phyloP scores from a whole-genome alignment of 1,284 basidiomycete genomes.

The Ceratobasidium sp. region DNA sequence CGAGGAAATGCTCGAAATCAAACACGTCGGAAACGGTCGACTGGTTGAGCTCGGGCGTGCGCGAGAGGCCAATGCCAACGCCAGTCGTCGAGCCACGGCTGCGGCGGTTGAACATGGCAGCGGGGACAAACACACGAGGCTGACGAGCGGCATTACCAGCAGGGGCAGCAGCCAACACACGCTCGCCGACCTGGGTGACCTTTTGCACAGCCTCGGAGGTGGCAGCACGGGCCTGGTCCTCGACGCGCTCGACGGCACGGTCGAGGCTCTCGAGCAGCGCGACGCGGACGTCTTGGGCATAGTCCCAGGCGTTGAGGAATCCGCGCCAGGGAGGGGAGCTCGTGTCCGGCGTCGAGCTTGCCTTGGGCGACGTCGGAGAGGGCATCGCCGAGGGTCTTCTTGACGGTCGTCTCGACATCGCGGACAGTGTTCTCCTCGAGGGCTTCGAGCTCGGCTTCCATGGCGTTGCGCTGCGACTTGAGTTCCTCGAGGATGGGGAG shows the following conservation, averaged over 20 bases:
- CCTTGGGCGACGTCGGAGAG: conserved; percentile 82
- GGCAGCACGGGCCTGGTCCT: conserved; percentile 79
- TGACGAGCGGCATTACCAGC: conserved; percentile 70
- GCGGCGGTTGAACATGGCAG: conserved; percentile 87
- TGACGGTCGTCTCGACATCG: conserved; percentile 62
- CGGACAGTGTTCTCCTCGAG: conserved; percentile 81
- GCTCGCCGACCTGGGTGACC: conserved; percentile 75
- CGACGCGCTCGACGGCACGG: conserved; percentile 78
- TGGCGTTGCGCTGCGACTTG: conserved; percentile 70
- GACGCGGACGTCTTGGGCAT: conserved; percentile 82
- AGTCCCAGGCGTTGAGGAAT: conserved; percentile 85
- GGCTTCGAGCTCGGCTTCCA: conserved; percentile 80
- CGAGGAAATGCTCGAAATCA: conserved; percentile 84
- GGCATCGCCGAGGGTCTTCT: conserved; percentile 68
- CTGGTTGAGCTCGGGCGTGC: conserved; percentile 69
- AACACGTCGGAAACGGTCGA: conserved; percentile 84
- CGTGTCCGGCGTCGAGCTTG: conserved; percentile 55
- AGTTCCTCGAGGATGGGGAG: conserved; percentile 90
- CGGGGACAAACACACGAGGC: conserved; percentile 87
- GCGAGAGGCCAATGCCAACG: conserved; percentile 74
- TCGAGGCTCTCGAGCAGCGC: conserved; percentile 85
- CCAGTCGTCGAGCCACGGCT: conserved; percentile 64
- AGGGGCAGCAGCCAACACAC: conserved; percentile 58
- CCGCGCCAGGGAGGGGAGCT: conserved; percentile 88
- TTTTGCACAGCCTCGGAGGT: conserved; percentile 74